Evolutionary conservation across 768 basidiomycete species (phyloP), one percentile per base, ranked within the genome.

Genomic region (Hypsizygus marmoreus): DNA sequence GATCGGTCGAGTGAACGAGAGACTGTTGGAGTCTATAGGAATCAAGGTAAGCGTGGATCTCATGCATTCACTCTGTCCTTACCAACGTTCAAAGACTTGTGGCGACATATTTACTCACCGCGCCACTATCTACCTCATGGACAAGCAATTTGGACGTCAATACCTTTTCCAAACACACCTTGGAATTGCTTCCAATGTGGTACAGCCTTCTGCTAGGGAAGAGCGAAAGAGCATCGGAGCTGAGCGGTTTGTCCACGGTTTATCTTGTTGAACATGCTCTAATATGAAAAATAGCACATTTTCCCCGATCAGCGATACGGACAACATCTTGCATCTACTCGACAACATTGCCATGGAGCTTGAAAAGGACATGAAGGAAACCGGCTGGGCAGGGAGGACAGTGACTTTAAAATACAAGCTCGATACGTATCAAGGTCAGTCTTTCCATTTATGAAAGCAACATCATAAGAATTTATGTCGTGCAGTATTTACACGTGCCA

Each of bases 401-500:
- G 75, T 98, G 24, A 95, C 91, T 0, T 74, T 98, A 39, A 97
- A 95, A 63, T 94, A 86, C 64, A 99, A 99, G 69, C 76, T 91
- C 25, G 86, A 95, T 60, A 93, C 85, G 1, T 97, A 84, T 64
- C 82, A 95, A 74, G 84, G 91, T 83, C 47, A 1, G 57, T 46
- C 30, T 25, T 45, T 38, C 13, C 35, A 10, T 36, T 19, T 46
- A 10, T 26, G 13, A 37, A 16, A 23, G 24, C 31, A 20, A n/a
- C 8, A 16, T 19, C 13, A 14, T 23, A 12, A 45, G 14, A 22
- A 23, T 23, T 42, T 37, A 32, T 22, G 22, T 37, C 19, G n/a
- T n/a, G 5, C 38, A 88, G 86, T 86, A 1, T 86, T 87, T 58
- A 91, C 91, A 12, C 82, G 94, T 24, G 88, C 94, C 4, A 86